A percentile compares a stretch with the other conserved stretches of the same genome.
These are phyloP conservation scores for Linnemannia schmuckeri DNA, from an alignment of 192 early-diverging fungal species.

Conservation along the genomic window DNA sequence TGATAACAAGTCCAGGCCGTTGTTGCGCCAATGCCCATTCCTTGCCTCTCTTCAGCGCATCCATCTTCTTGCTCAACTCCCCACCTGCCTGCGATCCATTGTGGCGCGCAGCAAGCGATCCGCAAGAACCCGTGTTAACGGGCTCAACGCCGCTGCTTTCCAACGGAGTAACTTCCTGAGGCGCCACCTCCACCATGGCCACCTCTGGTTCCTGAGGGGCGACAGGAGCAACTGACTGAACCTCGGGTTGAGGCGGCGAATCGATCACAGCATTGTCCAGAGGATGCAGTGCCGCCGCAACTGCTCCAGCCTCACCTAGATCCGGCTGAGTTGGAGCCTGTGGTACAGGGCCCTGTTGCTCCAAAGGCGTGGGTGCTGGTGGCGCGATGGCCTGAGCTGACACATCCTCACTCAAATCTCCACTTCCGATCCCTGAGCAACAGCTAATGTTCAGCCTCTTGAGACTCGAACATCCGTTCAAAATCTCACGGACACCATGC, in stretches of 20 bases:
- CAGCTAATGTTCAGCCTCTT: constrained; percentile 55
- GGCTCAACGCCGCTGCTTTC: neutral
- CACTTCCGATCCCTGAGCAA: constrained; percentile 51
- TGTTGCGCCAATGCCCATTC: constrained; percentile 54
- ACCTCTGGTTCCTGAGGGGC: neutral
- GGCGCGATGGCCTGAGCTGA: neutral
- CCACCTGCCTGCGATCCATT: neutral
- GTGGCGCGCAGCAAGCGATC: neutral
- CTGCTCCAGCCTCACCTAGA: neutral
- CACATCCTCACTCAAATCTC: neutral
- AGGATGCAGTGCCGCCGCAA: neutral
- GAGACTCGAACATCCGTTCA: constrained; percentile 41
- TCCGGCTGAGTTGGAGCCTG: neutral
- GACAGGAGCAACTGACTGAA: neutral
- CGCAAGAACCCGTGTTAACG: neutral
- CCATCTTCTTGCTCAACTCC: constrained; percentile 38
- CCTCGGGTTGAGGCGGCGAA: neutral
- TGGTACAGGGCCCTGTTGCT: neutral
- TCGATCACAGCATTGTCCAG: neutral
- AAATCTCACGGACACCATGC: constrained; percentile 42
- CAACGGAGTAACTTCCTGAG: neutral
- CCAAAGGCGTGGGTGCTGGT: neutral
- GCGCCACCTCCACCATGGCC: neutral
- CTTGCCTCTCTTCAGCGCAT: constrained; percentile 45
- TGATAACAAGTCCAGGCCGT: constrained; percentile 40